Base-by-base conservation (phyloP, 371 early-diverging fungal species). In the Mycotypha africana region DNA sequence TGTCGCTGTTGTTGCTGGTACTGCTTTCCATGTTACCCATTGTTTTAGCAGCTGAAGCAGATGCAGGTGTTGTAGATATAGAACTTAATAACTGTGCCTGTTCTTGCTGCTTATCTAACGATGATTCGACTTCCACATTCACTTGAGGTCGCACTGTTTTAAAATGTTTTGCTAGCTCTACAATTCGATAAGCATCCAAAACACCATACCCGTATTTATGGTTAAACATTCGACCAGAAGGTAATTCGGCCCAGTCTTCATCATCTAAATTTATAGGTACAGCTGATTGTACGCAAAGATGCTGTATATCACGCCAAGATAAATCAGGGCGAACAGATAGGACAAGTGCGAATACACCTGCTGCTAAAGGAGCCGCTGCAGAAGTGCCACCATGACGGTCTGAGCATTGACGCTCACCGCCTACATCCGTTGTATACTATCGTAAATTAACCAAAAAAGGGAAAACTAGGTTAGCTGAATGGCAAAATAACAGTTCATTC, bases 161-260 rank as follows among this genome's bases (percentile, higher is more conserved):
- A 42, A 76, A 82, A 2, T 59, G 66, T 38, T 78, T 83, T 0
- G 92, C 89, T 1, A 58, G 62, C 36, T 88, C 81, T 16, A 93
- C 85, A n/a, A 90, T 73, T n/a, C 68, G 64, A 26, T 76, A 85
- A 2, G 91, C 89, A 62, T 95, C 92, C 45, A 95, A 57, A 15
- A 78, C 87, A 39, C 97, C 97, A 57, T 82, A 96, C 2, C 95
- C 97, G 51, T 78, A 96, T 42, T 87, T 89, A 76, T 93, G 91
- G 50, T 83, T 87, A 72, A 82, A 96, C 54, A 62, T 52, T n/a
- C 92, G 78, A 3, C 84, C 82, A 9, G 70, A 72, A 2, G 83
- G 79, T 3, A 85, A 68, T 1, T 53, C 51, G 0, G 62, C 30
- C 89, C 89, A 90, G 40, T 82, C 82, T 1, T 59, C 51, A 47